phyloP scores from a whole-genome alignment of 2,329 filamentous ascomycete species.

The Fusarium sp. region DNA sequence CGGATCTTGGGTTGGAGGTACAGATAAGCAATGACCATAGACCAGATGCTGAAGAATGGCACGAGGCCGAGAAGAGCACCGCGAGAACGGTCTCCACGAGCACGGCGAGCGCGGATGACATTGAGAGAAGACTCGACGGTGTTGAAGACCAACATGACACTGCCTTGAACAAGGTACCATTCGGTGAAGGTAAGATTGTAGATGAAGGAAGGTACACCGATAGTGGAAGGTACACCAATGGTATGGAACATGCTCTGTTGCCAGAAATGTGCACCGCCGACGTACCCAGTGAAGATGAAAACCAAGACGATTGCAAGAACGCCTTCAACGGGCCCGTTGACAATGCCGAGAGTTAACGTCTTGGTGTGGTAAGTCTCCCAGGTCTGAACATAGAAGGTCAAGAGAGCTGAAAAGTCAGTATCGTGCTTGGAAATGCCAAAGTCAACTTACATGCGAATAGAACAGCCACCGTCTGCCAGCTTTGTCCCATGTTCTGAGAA shows the following conservation, averaged over 20 bases:
- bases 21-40: constrained; percentile 80
- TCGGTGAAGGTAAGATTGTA: constrained; percentile 89
- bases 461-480: constrained; percentile 85
- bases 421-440: background rate
- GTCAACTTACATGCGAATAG: constrained; percentile 79
- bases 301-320: constrained; percentile 85
- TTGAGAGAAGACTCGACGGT: constrained; percentile 82
- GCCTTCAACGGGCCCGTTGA: constrained; percentile 96
- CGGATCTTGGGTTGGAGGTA: constrained; percentile 87
- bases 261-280: constrained; percentile 94
- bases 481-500: constrained; percentile 91
- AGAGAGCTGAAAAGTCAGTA: constrained; percentile 66
- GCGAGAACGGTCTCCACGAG: constrained; percentile 76
- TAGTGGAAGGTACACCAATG: constrained; percentile 72
- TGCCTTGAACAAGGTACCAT: constrained; percentile 92
- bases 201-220: constrained; percentile 73
- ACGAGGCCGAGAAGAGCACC: constrained; percentile 83
- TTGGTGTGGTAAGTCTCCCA: constrained; percentile 99
- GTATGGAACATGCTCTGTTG: constrained; percentile 81
- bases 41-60: constrained; percentile 84
- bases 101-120: constrained; percentile 83
- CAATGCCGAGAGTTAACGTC: constrained; percentile 88
- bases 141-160: constrained; percentile 84
- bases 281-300: constrained; percentile 83
- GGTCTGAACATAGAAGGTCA: constrained; percentile 99